Percentiles rank a stretch among this genome's conserved stretches.
Evolutionary conservation across 108 stramenopile species (phyloP).

Genomic region (Conticribra weissflogii): DNA sequence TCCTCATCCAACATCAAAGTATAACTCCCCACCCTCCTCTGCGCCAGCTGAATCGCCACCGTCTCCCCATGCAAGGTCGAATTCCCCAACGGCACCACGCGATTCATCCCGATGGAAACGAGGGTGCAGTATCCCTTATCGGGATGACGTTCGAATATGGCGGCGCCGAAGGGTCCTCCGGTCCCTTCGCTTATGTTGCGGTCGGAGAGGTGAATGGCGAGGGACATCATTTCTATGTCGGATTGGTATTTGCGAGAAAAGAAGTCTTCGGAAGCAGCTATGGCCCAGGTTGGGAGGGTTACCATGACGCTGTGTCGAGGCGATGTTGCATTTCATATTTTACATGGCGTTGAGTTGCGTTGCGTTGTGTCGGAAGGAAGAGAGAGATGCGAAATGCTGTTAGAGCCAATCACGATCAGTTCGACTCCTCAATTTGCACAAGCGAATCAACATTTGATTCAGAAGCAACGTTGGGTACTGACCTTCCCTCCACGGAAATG

Average conservation of each 20-base stretch:
- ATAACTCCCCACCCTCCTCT: slow-evolving; percentile 59
- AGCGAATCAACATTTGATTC: too few relatives aligned
- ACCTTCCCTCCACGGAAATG: slow-evolving; percentile 33
- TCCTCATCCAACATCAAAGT: slow-evolving; percentile 45
- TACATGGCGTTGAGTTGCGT: neutral
- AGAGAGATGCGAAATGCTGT: too few relatives aligned
- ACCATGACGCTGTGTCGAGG: slow-evolving; percentile 50
- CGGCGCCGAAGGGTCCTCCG: slow-evolving; percentile 86
- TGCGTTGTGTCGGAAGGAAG: too few relatives aligned
- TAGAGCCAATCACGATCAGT: too few relatives aligned
- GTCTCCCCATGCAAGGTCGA: slow-evolving; percentile 89
- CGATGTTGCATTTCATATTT: neutral
- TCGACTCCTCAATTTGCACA: too few relatives aligned
- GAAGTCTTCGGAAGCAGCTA: slow-evolving; percentile 40
- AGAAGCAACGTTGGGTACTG: too few relatives aligned
- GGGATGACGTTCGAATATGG: slow-evolving; percentile 74
- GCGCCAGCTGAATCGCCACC: slow-evolving; percentile 86
- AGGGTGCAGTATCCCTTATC: slow-evolving; percentile 48
- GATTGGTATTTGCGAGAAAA: slow-evolving; percentile 56
- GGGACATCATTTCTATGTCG: slow-evolving; percentile 83
- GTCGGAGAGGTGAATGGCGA: slow-evolving; percentile 74
- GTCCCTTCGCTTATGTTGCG: slow-evolving; percentile 68
- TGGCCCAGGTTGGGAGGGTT: slow-evolving; percentile 72
- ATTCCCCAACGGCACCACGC: slow-evolving; percentile 76
- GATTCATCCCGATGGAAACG: slow-evolving; percentile 75